Conservation (phyloP, 768 basidiomycete species). For the Sarcodon sp. region DNA sequence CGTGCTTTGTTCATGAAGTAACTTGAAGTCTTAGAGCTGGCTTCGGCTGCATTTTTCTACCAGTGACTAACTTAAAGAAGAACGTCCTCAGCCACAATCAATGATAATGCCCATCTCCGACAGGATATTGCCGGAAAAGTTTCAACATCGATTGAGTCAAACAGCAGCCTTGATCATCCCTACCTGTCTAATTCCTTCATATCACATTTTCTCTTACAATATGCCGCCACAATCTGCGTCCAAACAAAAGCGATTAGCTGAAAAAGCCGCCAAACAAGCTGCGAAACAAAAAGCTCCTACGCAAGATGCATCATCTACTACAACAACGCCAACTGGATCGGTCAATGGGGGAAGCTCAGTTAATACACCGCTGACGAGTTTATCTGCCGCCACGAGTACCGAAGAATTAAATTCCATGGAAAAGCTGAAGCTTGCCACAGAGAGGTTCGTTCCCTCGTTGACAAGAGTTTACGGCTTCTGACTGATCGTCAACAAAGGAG, state of each 20-base stretch:
- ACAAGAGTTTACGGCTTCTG: constrained; percentile 3
- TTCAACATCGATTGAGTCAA: too few species aligned
- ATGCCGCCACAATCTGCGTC: constrained; percentile 52
- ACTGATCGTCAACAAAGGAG: constrained; percentile 38
- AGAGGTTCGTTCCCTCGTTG: constrained; percentile 41
- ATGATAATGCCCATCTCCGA: too few species aligned
- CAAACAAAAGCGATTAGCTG: constrained; percentile 89
- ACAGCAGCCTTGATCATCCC: too few species aligned
- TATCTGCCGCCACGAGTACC: constrained; percentile 66
- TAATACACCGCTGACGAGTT: constrained; percentile 73
- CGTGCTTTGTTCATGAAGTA: too few species aligned
- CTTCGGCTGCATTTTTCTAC: too few species aligned
- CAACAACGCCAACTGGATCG: constrained; percentile 54
- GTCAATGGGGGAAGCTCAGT: constrained; percentile 38
- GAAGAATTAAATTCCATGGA: constrained; percentile 83
- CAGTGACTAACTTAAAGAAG: too few species aligned
- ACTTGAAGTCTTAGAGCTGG: too few species aligned
- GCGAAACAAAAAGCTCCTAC: constrained; percentile 33
- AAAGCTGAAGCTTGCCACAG: constrained; percentile 80
- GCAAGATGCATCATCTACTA: constrained; percentile 33
- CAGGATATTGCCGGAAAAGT: too few species aligned
- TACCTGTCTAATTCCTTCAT: not conserved
- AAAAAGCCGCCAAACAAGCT: constrained; percentile 80
- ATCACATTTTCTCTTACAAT: not conserved
- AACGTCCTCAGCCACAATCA: too few species aligned